phyloP scores from a whole-genome alignment of 139 green algal genomes.

The Chlamydomonas asymmetrica region DNA sequence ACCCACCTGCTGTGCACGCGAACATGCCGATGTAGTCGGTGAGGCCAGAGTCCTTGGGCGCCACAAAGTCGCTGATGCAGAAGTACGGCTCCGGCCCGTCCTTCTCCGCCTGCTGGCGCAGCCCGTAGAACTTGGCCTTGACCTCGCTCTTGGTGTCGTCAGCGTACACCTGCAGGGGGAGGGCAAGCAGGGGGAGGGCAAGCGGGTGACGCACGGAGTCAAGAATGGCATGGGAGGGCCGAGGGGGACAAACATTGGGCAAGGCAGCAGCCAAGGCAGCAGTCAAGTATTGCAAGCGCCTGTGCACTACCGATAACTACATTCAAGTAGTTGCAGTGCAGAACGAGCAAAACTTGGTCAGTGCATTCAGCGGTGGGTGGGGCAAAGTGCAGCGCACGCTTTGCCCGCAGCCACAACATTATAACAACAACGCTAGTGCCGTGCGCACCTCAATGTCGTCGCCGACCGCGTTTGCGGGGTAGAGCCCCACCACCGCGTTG shows the following conservation, averaged over 20 bases:
- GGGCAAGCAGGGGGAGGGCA: not conserved
- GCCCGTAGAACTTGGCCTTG: constrained; percentile 65
- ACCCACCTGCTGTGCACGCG: constrained; percentile 68
- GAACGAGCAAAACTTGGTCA: too few species aligned
- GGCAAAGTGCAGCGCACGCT: too few species aligned
- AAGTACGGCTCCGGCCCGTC: constrained; percentile 80
- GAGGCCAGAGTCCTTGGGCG: constrained; percentile 79
- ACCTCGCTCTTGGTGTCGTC: constrained; percentile 68
- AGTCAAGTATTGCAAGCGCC: too few species aligned
- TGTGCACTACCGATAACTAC: too few species aligned
- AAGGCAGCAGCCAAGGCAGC: too few species aligned
- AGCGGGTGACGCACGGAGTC: too few species aligned
- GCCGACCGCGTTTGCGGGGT: constrained; percentile 86
- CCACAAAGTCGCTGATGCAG: constrained; percentile 96
- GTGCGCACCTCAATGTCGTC: constrained; percentile 96
- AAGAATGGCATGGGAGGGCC: too few species aligned
- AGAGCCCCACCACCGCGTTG: constrained; percentile 89
- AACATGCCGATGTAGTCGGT: constrained; percentile 97
- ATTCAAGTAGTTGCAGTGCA: too few species aligned
- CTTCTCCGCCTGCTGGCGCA: constrained; percentile 91
- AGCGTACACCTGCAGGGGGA: constrained; percentile 46
- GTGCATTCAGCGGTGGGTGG: too few species aligned
- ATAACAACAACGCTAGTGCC: too few species aligned
- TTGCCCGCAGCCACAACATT: too few species aligned
- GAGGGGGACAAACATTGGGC: too few species aligned